phyloP scores from a whole-genome alignment of 148 eudicot genomes.

The Camellia lanceoleosa region DNA sequence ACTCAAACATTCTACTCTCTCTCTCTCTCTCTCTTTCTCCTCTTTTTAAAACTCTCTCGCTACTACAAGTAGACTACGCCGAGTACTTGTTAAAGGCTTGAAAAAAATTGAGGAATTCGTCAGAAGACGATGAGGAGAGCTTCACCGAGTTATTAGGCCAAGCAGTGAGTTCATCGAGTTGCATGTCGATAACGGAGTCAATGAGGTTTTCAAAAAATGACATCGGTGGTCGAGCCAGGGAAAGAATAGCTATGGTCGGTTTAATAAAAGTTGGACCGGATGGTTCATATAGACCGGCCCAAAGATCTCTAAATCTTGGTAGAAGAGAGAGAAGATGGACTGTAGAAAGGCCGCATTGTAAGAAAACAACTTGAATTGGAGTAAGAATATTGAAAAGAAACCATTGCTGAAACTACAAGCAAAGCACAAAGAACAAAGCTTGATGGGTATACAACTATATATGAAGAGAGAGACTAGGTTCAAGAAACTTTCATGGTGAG shows the following conservation, averaged over 20 bases:
- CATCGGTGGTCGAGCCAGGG: background rate
- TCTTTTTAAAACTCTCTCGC: slow-evolving; percentile 27
- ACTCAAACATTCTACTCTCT: too few relatives aligned
- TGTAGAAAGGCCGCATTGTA: slow-evolving; percentile 42
- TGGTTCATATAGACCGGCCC: slow-evolving; percentile 85
- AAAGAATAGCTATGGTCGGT: slow-evolving; percentile 20
- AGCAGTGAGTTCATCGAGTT: slow-evolving; percentile 55
- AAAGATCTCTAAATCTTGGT: slow-evolving; percentile 44
- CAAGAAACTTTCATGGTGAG: background rate
- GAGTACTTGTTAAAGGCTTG: slow-evolving; percentile 64
- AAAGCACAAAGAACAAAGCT: background rate
- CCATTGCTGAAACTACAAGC: slow-evolving; percentile 35
- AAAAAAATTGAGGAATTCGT: slow-evolving; percentile 47
- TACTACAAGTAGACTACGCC: slow-evolving; percentile 37
- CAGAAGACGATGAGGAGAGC: slow-evolving; percentile 26
- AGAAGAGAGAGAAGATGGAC: slow-evolving; percentile 46
- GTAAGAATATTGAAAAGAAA: slow-evolving; percentile 56
- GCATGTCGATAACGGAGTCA: slow-evolving; percentile 71
- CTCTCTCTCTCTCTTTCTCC: too few relatives aligned
- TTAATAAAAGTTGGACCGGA: slow-evolving; percentile 59
- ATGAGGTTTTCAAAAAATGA: slow-evolving; percentile 41
- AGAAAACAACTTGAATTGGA: slow-evolving; percentile 27
- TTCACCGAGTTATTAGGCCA: slow-evolving; percentile 23
- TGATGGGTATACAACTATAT: background rate
- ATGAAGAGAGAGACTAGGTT: background rate